Evolutionary conservation across 306 rosid species (phyloP), one percentile per base, ranked within the genome.

Genomic region (Quercus aquifolioides): DNA sequence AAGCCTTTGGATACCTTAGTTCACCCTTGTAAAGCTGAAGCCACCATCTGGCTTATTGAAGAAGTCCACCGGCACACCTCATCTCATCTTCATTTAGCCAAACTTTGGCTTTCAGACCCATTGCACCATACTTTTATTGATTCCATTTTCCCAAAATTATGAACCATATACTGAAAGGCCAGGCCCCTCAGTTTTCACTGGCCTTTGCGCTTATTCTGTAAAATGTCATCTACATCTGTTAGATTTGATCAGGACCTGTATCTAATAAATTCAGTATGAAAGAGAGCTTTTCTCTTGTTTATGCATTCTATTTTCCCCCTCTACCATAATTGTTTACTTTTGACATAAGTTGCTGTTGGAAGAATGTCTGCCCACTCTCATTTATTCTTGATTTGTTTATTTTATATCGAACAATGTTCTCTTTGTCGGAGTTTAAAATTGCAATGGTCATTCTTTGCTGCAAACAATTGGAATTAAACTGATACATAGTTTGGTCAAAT

Each of bases 21-120:
- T 65, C 98, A 95, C 83, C 99, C 99, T 0, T 65, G 82, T 87
- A 95, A 95, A 89, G 99, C 97, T 8, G 98, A 95, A 86, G 91
- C 93, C 79, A 83, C 85, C 74, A 57, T 93, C 83, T 93, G 99
- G 99, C 90, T 95, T 51, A 74, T 87, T 0, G 98, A 95, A 87
- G 97, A 95, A 92, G 81, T 95, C 80, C 98, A 95, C 83, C 83
- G 99, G n/a, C 82, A 63, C 60, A 95, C 98, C 78, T 72, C 98
- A 0, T 92, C 98, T 1, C 91, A 85, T 88, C 72, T 82, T 81
- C 88, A 88, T 70, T 55, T 95, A 26, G 94, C 98, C 58, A 79
- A 85, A 73, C 94, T 88, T 41, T 93, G 98, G 99, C 77, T 83
- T 58, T 81, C 5, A 17, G 99, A 95, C 69, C 88, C 94, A 3